A percentile compares a stretch with the other conserved stretches of the same genome.
phyloP scores from a whole-genome alignment of 345 rosid genomes.

The Populus euphratica region DNA sequence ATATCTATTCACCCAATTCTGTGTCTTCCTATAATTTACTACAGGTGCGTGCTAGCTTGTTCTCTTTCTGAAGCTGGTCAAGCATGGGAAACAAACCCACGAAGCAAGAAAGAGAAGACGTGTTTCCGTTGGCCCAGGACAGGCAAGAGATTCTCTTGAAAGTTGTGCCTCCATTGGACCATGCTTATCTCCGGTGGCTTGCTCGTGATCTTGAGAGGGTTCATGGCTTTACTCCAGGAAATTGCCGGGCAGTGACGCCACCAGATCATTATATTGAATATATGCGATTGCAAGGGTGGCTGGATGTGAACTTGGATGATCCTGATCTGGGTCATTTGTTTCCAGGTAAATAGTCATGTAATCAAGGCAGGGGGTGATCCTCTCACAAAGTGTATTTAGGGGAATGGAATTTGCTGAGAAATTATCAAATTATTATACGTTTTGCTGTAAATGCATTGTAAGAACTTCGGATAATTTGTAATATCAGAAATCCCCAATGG shows the following conservation, averaged over 20 bases:
- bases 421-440: not conserved
- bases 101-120: constrained; percentile 62
- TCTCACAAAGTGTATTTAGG: not conserved
- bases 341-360: constrained; percentile 25
- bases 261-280: constrained; percentile 63
- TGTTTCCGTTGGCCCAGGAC: constrained; percentile 37
- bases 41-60: not conserved
- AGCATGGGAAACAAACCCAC: constrained; percentile 1
- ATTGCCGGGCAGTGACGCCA: constrained; percentile 49
- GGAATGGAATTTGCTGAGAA: not conserved
- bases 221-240: constrained; percentile 52
- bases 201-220: constrained; percentile 67
- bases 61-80: constrained; percentile 7
- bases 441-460: not conserved
- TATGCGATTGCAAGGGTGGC: constrained; percentile 60
- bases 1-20: too few species aligned
- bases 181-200: constrained; percentile 61
- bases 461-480: not conserved
- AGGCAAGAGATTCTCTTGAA: constrained; percentile 50
- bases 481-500: not conserved
- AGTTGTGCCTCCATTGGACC: constrained; percentile 67
- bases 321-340: constrained; percentile 71
- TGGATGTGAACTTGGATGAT: constrained; percentile 70
- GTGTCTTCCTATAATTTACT: not conserved
- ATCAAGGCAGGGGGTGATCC: not conserved